Evolutionary conservation across 495 filamentous ascomycete species (phyloP), one percentile per base, ranked within the genome.

Genomic region (Penicillium argentinense): DNA sequence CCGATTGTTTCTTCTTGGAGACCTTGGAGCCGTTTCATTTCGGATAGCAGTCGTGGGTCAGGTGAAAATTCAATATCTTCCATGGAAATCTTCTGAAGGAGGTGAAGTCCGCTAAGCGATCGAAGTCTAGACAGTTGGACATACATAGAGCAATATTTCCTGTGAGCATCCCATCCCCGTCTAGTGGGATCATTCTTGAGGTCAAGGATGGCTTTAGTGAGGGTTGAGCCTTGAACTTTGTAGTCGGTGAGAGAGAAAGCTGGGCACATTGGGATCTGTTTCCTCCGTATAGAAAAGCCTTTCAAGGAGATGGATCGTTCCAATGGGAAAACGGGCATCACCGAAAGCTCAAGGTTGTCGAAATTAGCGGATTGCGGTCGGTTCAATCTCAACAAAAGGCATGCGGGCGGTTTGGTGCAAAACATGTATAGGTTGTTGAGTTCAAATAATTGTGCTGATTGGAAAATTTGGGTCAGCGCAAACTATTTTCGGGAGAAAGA

Each of bases 121-220:
- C 38, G 21, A 6, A 56, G 39, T 7, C 47, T 8, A 29, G 39
- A 50, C 43, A 54, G 37, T 30, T 54, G 51, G 4, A 54, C 47
- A 33, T 54, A 51, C 16, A 9, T 45, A 11, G 52, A 56, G 17
- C 47, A 51, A 33, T 40, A 51, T 33, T 56, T 56, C 5, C 25
- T 34, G 30, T 23, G 22, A 18, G 13, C 16, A 24, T 47, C 33
- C 8, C 23, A 9, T 28, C 47, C 22, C 12, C 21, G 22, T 32
- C 13, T 33, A 3, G n/a, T 32, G 29, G 5, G 29, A n/a, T 32
- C 29, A 14, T 32, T 14, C 16, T 14, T 32, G 1, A 32, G 11
- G 16, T 32, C 29, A 1, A 32, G 29, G 16, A 32, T 32, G 4
- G 29, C 29, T 1, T 19, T 3, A 13, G 25, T 12, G 12, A 41